Conservation (phyloP, 1,284 basidiomycete genomes). For the Ustilago esculenta region DNA sequence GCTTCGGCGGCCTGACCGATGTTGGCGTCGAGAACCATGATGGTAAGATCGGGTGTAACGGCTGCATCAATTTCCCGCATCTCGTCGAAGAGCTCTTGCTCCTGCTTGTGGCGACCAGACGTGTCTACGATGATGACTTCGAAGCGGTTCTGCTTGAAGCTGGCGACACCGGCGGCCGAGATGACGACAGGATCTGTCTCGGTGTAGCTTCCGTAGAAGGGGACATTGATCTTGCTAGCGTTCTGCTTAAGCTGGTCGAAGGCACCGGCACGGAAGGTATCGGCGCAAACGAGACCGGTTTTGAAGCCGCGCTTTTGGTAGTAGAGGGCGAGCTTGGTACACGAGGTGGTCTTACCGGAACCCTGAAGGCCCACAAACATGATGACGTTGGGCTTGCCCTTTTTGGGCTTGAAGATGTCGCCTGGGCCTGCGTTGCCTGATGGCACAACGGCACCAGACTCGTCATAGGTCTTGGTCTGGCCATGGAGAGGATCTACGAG, state of each 20-base stretch:
- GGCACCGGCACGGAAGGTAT: slow-evolving; percentile 98
- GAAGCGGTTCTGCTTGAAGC: slow-evolving; percentile 97
- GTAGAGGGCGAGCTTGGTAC: slow-evolving; percentile 79
- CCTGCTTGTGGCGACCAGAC: slow-evolving; percentile 95
- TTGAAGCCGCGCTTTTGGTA: slow-evolving; percentile 97
- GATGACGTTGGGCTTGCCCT: slow-evolving; percentile 91
- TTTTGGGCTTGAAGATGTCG: slow-evolving; percentile 89
- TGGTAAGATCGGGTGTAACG: slow-evolving; percentile 78
- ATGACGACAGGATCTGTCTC: slow-evolving; percentile 97
- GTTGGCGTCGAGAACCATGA: slow-evolving; percentile 70
- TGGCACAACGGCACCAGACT: slow-evolving; percentile 28
- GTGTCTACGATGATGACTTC: slow-evolving; percentile 99
- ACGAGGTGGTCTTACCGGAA: slow-evolving; percentile 98
- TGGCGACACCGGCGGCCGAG: slow-evolving; percentile 90
- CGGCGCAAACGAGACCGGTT: slow-evolving; percentile 97
- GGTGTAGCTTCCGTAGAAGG: slow-evolving; percentile 98
- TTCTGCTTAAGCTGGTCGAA: slow-evolving; percentile 93
- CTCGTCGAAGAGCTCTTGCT: slow-evolving; percentile 94
- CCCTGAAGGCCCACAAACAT: slow-evolving; percentile 80
- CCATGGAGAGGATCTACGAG: slow-evolving; percentile 78
- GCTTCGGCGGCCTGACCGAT: slow-evolving; percentile 94
- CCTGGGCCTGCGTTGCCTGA: slow-evolving; percentile 27
- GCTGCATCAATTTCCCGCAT: slow-evolving; percentile 96
- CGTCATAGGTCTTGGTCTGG: slow-evolving; percentile 46
- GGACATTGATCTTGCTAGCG: slow-evolving; percentile 97